A percentile compares a stretch with the other conserved stretches of the same genome.
Conservation (phyloP, 2,329 filamentous ascomycete species). For the Kalmusia sp. region DNA sequence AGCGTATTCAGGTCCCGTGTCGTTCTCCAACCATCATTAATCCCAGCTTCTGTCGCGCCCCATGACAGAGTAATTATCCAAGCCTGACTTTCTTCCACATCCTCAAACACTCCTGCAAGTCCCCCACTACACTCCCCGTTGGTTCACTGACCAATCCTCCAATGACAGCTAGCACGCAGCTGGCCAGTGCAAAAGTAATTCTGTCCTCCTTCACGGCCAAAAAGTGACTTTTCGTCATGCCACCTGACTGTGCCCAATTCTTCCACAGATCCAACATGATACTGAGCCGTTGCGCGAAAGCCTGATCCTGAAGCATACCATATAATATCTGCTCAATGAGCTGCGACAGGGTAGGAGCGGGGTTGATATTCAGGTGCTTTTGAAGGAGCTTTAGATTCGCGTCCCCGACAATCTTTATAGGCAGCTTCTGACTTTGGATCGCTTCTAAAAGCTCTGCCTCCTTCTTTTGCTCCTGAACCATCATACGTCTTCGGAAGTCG, state of each 20-base stretch:
- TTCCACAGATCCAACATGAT: constrained; percentile 35
- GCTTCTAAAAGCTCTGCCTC: constrained; percentile 29
- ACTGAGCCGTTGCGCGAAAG: constrained; percentile 21
- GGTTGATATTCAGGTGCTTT: constrained; percentile 12
- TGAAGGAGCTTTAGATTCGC: constrained; percentile 25
- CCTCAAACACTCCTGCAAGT: constrained; percentile 37
- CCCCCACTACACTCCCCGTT: constrained; percentile 31
- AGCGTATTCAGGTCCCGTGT: no score
- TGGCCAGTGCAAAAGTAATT: constrained; percentile 27
- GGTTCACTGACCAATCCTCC: constrained; percentile 23
- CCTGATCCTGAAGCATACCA: constrained; percentile 24
- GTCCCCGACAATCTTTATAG: constrained; percentile 24
- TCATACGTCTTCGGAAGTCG: constrained; percentile 15
- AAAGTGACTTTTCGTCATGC: constrained; percentile 38
- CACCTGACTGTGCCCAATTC: constrained; percentile 30
- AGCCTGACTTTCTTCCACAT: constrained; percentile 38
- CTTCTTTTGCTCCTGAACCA: constrained; percentile 22
- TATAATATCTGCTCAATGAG: constrained; percentile 30
- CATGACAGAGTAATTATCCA: constrained; percentile 18
- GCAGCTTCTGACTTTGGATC: constrained; percentile 26
- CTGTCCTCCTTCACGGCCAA: constrained; percentile 28
- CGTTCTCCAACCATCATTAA: no score
- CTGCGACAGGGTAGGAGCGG: constrained; percentile 3
- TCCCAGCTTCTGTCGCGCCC: no score
- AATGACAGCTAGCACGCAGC: constrained; percentile 27